Evolutionary conservation across 306 rosid species (phyloP), one percentile per base, ranked within the genome.

Genomic region (Leucaena leucocephala): DNA sequence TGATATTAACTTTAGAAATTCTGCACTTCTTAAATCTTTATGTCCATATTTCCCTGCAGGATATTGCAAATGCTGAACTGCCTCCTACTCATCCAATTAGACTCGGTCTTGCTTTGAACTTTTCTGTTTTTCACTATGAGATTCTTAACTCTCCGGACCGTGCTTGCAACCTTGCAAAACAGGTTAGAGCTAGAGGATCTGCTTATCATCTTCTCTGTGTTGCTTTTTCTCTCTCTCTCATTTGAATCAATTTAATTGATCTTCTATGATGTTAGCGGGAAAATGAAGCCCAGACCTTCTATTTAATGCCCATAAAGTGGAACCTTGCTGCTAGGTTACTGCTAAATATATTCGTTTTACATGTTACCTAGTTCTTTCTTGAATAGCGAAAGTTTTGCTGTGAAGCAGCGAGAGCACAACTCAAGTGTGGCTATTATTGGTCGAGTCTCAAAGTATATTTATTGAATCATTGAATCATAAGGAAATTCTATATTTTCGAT

Each of bases 81-180:
- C 89, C 98, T 14, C 99, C 99, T 49, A 96, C 98, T 33, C 99
- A 93, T 49, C 99, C 99, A 6, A 96, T 96, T 84, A 93, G 99
- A 75, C 98, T 96, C 4, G 99, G 99, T 74, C 89, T 96, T 82
- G 99, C 99, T 57, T 91, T 96, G 83, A 96, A 96, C 71, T 93
- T 96, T 84, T 96, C 99, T 54, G 99, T 93, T 57, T 91, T 96
- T 68, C 91, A 96, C 88, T 96, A 93, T 44, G 99, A 96, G 89
- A 96, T 93, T 80, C 97, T 96, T 42, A 96, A 96, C 82, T 96
- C 99, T 42, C 99, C 98, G 27, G 99, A 96, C 83, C 98, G 99
- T 2, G 98, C 99, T 33, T 96, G 99, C 93, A 96, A 79, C 74
- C 98, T 96, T 70, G 99, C 99, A 46, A 96, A 93, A 82, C 98